Conservation (phyloP, 148 eudicot species). For the Cornus florida region DNA sequence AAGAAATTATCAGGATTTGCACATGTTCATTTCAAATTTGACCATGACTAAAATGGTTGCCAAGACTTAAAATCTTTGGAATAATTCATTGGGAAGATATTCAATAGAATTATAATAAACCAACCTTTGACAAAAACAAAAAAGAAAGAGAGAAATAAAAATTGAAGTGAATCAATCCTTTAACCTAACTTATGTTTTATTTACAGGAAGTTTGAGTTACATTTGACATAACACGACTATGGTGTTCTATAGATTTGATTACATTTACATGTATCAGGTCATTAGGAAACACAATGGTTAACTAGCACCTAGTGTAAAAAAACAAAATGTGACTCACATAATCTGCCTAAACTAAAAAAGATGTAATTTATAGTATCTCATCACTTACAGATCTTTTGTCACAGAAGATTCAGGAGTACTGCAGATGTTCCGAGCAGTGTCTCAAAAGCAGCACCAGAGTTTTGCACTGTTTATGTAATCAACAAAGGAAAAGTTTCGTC, state of each 20-base stretch:
- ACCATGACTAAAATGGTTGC: neutral
- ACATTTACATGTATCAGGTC: neutral
- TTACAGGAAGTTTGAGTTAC: neutral
- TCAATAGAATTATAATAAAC: neutral
- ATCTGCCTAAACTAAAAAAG: neutral
- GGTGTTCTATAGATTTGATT: neutral
- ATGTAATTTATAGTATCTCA: neutral
- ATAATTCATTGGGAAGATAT: neutral
- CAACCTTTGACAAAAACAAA: neutral
- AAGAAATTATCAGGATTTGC: neutral
- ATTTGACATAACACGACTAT: neutral
- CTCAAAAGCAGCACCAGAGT: conserved; percentile 57
- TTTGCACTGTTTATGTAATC: conserved; percentile 56
- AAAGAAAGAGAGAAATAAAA: neutral
- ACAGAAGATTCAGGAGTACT: conserved; percentile 48
- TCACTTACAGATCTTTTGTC: conserved; percentile 9
- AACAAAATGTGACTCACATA: neutral
- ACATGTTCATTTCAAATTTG: neutral
- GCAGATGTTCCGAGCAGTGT: conserved; percentile 49
- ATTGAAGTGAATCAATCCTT: neutral
- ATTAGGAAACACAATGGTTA: neutral
- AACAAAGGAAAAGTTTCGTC: conserved; percentile 53
- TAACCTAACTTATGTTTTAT: neutral
- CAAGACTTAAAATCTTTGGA: neutral
- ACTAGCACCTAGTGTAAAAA: neutral